Conservation (phyloP, 345 rosid genomes). For the Pelargonium nanum region DNA sequence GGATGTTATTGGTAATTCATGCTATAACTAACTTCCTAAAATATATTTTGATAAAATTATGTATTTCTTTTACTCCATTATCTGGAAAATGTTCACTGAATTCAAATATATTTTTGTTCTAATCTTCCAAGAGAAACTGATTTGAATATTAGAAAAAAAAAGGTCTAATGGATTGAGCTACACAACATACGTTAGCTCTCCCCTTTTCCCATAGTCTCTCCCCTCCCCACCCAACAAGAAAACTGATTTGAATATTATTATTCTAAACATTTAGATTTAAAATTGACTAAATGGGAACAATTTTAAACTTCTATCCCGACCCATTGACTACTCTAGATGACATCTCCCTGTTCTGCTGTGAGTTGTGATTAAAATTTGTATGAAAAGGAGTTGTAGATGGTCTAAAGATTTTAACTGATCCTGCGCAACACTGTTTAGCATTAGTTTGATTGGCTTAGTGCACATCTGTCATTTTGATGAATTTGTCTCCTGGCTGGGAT, state of each 20-base stretch:
- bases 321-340: not conserved
- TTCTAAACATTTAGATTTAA: not conserved
- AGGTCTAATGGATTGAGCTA: not conserved
- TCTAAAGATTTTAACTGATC: too few relatives aligned
- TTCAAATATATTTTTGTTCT: not conserved
- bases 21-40: too few relatives aligned
- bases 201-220: too few relatives aligned
- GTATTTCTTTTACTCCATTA: not conserved
- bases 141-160: not conserved
- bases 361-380: not conserved
- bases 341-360: not conserved
- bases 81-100: not conserved
- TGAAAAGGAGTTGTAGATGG: too few relatives aligned
- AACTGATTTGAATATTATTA: too few relatives aligned
- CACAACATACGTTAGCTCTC: not conserved
- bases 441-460: too few relatives aligned
- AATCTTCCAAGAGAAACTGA: too few relatives aligned
- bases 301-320: not conserved
- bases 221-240: too few relatives aligned
- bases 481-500: too few relatives aligned
- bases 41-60: slow-evolving; percentile 5
- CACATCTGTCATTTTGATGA: not conserved
- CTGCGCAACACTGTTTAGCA: too few relatives aligned
- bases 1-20: too few relatives aligned
- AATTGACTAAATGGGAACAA: not conserved